These are phyloP conservation scores for Eucalyptus victrix DNA, from an alignment of 345 rosid species.

Conservation along the genomic window DNA sequence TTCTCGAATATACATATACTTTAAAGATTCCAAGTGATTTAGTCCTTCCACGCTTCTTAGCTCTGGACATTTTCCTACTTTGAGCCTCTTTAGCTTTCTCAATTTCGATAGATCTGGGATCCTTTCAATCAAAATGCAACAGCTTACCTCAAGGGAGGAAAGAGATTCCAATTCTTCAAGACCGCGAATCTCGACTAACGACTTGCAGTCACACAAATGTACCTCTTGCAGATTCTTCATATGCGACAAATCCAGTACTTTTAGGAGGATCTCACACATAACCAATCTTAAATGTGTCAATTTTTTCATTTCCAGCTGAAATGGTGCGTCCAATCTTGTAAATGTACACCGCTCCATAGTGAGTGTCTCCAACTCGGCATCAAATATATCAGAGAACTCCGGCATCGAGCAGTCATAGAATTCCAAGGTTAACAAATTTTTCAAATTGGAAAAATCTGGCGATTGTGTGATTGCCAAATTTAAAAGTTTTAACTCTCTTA, in stretches of 20 bases:
- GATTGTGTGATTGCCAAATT: background rate
- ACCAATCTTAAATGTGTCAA: background rate
- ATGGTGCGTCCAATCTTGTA: background rate
- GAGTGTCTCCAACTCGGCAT: background rate
- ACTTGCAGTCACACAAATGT: background rate
- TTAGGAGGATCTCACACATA: background rate
- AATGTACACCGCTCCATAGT: fast-evolving
- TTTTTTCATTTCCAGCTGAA: background rate
- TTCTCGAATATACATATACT: background rate
- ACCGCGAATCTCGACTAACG: background rate
- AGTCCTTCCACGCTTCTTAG: background rate
- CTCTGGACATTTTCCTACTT: background rate
- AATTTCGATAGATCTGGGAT: background rate
- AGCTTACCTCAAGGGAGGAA: background rate
- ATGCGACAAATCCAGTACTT: background rate
- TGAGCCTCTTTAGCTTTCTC: background rate
- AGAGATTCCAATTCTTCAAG: background rate
- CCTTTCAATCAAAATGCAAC: background rate
- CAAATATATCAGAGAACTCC: background rate
- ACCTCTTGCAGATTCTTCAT: background rate
- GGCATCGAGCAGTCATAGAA: background rate
- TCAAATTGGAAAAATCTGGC: background rate
- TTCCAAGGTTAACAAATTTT: background rate
- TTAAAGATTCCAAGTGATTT: background rate
- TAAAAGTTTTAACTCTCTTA: background rate